Evolutionary conservation across 1,139 yeast species (phyloP).

Genomic region (Yamadazyma oceani): DNA sequence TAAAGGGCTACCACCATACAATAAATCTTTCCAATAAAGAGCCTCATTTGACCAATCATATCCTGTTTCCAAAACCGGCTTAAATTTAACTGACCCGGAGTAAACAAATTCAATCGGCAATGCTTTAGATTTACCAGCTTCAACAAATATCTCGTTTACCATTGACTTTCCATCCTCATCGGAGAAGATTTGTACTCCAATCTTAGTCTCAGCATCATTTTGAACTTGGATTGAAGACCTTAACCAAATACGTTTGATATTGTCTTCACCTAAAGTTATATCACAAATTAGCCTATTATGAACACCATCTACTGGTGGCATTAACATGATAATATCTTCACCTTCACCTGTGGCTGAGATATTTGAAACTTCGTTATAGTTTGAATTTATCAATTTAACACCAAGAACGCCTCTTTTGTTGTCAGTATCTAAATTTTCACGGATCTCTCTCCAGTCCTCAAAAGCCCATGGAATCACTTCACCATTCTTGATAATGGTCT

Average conservation of each 20-base stretch:
- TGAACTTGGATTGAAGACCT: slow-evolving; percentile 72
- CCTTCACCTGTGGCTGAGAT: slow-evolving; percentile 82
- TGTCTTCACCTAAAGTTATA: slow-evolving; percentile 66
- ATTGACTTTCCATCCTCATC: slow-evolving; percentile 12
- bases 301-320: slow-evolving; percentile 61
- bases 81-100: slow-evolving; percentile 53
- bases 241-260: slow-evolving; percentile 72
- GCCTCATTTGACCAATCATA: slow-evolving; percentile 68
- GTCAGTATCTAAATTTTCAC: slow-evolving; percentile 76
- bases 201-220: slow-evolving; percentile 68
- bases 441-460: slow-evolving; percentile 86
- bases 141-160: slow-evolving; percentile 34
- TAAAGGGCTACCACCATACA: slow-evolving; percentile 53
- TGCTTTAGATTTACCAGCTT: slow-evolving; percentile 57
- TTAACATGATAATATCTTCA: slow-evolving; percentile 67
- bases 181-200: slow-evolving; percentile 40
- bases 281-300: slow-evolving; percentile 78
- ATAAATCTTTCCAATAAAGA: slow-evolving; percentile 65
- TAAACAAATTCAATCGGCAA: slow-evolving; percentile 75
- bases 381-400: slow-evolving; percentile 54
- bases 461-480: slow-evolving; percentile 80
- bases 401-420: slow-evolving; percentile 61
- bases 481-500: slow-evolving; percentile 43
- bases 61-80: slow-evolving; percentile 55
- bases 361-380: slow-evolving; percentile 51